Evolutionary conservation across 148 eudicot genomes (phyloP), one percentile per base, ranked within the genome.

Genomic region (Chenopodium suecicum): DNA sequence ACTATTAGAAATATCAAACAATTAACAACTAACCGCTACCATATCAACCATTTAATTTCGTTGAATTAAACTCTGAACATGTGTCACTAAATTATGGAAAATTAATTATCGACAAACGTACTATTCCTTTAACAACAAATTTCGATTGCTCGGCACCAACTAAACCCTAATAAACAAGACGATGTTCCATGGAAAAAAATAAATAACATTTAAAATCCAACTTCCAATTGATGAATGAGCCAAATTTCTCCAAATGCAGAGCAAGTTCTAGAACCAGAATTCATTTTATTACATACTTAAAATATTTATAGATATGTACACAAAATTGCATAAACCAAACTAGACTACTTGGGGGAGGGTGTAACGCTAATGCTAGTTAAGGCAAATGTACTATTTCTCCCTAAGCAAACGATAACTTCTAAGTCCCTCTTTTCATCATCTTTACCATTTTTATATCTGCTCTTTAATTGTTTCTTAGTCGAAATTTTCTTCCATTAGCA

Each of bases 311-410:
- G 75, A 79, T 56, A 84, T 75, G 6, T 84, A 84, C 80, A 80
- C 83, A 79, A 80, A 70, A 80, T 84, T 79, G 79, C 65, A 60
- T 76, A 72, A 54, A 75, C 54, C 76, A 79, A 75, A 56, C 75
- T 60, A 41, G 63, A 80, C 77, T 34, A 72, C 62, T 80, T 56
- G 31, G 69, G 76, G 52, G 73, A 10, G 67, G 32, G 77, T 64
- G 76, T 34, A 63, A 63, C 65, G 71, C 46, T 78, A 64, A 34
- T 73, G 70, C 82, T 80, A 79, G 75, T 74, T 70, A 62, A 70
- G 74, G 77, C 63, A 72, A 73, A 62, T 47, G 19, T 47, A 8
- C 76, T 60, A 73, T 46, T 73, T 73, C 58, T 73, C 32, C 65
- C 58, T 22, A 47, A 44, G 17, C 73, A 73, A 27, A 81, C 72